A percentile compares a stretch with the other conserved stretches of the same genome.
phyloP scores from a whole-genome alignment of 768 basidiomycete species.

The Dioszegia crocea region DNA sequence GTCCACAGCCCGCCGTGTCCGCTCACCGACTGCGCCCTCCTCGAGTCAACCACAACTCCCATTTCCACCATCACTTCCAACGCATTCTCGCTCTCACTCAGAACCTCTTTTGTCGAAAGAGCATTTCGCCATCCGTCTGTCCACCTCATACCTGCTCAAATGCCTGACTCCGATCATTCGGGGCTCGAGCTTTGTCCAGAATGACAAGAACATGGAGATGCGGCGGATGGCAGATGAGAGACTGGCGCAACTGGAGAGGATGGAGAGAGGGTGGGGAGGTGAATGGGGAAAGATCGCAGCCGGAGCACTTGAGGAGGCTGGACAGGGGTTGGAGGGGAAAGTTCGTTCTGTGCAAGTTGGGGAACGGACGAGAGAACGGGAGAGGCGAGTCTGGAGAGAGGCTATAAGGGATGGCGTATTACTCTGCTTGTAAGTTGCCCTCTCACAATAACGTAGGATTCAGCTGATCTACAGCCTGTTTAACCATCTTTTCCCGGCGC shows the following conservation, averaged over 20 bases:
- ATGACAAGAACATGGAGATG: conserved; percentile 23
- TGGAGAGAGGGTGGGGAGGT: conserved; percentile 73
- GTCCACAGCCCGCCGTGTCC: not conserved
- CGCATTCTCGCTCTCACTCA: not conserved
- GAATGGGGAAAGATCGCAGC: conserved; percentile 53
- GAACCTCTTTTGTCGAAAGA: conserved; percentile 24
- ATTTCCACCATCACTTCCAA: not conserved
- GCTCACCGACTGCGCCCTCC: conserved; percentile 1
- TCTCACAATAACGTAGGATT: conserved; percentile 7
- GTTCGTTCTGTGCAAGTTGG: conserved; percentile 32
- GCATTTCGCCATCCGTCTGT: conserved; percentile 38
- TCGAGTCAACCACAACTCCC: not conserved
- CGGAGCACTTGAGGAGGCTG: conserved; percentile 12
- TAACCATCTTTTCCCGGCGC: conserved; percentile 32
- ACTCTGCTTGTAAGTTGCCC: conserved; percentile 73
- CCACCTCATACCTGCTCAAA: conserved; percentile 36
- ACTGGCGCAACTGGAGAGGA: conserved; percentile 59
- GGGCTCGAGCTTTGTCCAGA: conserved; percentile 17
- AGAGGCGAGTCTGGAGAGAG: conserved; percentile 68
- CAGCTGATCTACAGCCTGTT: conserved; percentile 18
- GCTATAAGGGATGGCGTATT: conserved; percentile 78
- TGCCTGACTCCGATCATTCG: conserved; percentile 32
- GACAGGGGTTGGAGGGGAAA: conserved; percentile 30
- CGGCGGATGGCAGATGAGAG: conserved; percentile 59
- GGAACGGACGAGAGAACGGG: conserved; percentile 65